Percentiles rank a stretch among this genome's conserved stretches.
Conservation (phyloP, 139 green algal genomes). For the Chlorella sp. region DNA sequence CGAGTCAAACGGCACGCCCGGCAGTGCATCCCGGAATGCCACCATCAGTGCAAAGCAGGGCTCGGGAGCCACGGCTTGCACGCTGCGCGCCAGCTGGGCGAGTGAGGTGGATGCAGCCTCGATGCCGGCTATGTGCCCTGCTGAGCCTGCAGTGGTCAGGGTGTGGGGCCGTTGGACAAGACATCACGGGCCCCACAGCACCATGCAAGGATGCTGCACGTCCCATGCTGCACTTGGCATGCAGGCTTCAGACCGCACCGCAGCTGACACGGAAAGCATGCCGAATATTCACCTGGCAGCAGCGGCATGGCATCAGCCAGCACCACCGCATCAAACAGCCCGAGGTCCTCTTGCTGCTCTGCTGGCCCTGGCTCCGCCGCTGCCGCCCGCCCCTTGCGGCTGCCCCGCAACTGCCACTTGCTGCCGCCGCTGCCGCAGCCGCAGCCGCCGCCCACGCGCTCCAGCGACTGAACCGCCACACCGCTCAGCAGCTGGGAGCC, state of each 20-base stretch:
- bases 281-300: not conserved
- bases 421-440: constrained; percentile 12
- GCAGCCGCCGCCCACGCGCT: constrained; percentile 13
- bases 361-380: not conserved
- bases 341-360: not conserved
- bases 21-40: not conserved
- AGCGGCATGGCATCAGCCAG: constrained; percentile 22
- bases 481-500: not conserved
- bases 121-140: not conserved
- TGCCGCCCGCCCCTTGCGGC: constrained; percentile 5
- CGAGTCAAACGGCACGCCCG: constrained; percentile 24
- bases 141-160: not conserved
- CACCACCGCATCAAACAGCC: not conserved
- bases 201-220: too few species aligned
- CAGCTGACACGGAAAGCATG: too few species aligned
- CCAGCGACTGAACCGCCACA: not conserved
- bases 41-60: constrained; percentile 33
- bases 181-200: too few species aligned
- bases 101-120: not conserved
- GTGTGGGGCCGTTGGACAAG: too few species aligned
- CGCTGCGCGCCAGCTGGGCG: constrained; percentile 26
- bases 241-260: too few species aligned
- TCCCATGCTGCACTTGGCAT: too few species aligned
- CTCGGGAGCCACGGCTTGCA: constrained; percentile 8
- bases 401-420: constrained; percentile 16